Evolutionary conservation across 2,329 filamentous ascomycete genomes (phyloP).

Genomic region (Neobulgaria alba): DNA sequence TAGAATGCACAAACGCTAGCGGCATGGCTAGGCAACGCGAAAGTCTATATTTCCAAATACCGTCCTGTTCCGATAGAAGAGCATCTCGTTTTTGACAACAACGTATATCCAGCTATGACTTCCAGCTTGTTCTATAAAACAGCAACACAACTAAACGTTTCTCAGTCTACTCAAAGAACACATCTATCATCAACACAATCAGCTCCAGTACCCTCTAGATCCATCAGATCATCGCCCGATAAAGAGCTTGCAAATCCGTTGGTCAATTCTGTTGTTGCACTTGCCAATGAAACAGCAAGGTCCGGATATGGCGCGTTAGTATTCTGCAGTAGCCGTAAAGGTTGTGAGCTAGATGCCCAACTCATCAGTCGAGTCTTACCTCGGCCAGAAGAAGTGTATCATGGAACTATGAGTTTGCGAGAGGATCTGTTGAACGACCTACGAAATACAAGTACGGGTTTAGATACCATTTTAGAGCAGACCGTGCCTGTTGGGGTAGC

Average conservation of each 20-base stretch:
- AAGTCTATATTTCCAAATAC: constrained; percentile 65
- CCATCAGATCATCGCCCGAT: constrained; percentile 46
- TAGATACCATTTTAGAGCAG: constrained; percentile 57
- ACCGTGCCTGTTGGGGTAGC: constrained; percentile 60
- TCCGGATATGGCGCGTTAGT: constrained; percentile 63
- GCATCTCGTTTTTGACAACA: constrained; percentile 62
- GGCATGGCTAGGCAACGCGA: constrained; percentile 56
- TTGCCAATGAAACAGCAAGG: constrained; percentile 60
- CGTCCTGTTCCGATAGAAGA: constrained; percentile 69
- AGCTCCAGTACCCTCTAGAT: constrained; percentile 35
- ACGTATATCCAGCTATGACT: constrained; percentile 54
- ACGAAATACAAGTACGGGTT: constrained; percentile 53
- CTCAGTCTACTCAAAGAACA: constrained; percentile 28
- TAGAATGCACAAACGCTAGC: constrained; percentile 64
- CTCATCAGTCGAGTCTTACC: constrained; percentile 62
- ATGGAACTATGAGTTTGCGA: constrained; percentile 46
- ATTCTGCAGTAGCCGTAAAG: constrained; percentile 61
- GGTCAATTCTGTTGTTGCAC: constrained; percentile 60
- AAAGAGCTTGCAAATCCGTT: constrained; percentile 57
- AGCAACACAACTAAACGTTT: constrained; percentile 39
- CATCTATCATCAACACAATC: constrained; percentile 26
- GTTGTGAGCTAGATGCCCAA: constrained; percentile 59
- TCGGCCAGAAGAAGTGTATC: constrained; percentile 32
- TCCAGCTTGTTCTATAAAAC: constrained; percentile 50
- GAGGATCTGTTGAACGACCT: constrained; percentile 58